These are phyloP conservation scores for Mucor racemosus DNA, from an alignment of 371 early-diverging fungal genomes.

Conservation along the genomic window DNA sequence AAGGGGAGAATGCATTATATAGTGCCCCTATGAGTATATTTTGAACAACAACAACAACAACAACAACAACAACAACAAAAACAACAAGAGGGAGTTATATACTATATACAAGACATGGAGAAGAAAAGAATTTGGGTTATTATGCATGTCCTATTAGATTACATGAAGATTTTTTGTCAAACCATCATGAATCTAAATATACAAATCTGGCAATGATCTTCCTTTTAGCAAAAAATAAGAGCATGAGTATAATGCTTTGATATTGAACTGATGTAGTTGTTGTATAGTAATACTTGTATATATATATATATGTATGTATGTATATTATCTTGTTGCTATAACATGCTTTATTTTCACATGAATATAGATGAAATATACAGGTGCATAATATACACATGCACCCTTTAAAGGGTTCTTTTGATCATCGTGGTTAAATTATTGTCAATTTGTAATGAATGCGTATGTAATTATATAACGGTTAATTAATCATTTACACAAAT, in stretches of 20 bases:
- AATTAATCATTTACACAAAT: not conserved
- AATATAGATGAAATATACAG: not conserved
- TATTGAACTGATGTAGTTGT: too few species aligned
- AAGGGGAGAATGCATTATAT: not conserved
- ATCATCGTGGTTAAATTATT: not conserved
- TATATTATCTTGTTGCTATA: too few species aligned
- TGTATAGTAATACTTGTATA: too few species aligned
- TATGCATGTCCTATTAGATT: constrained; percentile 3
- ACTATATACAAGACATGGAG: too few species aligned
- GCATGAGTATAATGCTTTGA: not conserved
- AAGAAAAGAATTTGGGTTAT: not conserved
- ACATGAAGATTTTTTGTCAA: constrained; percentile 1
- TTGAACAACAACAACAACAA: not conserved
- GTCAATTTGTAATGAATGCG: not conserved
- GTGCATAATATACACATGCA: too few species aligned
- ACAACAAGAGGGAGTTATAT: not conserved
- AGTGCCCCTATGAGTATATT: not conserved
- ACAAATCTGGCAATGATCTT: not conserved
- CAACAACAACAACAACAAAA: too few species aligned
- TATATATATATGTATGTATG: too few species aligned
- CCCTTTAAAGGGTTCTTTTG: not conserved
- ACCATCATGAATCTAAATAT: not conserved
- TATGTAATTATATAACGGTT: not conserved
- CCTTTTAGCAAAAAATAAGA: not conserved
- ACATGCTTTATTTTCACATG: not conserved